Evolutionary conservation across 805 yeast genomes (phyloP).

Genomic region (Babjeviella inositovora): DNA sequence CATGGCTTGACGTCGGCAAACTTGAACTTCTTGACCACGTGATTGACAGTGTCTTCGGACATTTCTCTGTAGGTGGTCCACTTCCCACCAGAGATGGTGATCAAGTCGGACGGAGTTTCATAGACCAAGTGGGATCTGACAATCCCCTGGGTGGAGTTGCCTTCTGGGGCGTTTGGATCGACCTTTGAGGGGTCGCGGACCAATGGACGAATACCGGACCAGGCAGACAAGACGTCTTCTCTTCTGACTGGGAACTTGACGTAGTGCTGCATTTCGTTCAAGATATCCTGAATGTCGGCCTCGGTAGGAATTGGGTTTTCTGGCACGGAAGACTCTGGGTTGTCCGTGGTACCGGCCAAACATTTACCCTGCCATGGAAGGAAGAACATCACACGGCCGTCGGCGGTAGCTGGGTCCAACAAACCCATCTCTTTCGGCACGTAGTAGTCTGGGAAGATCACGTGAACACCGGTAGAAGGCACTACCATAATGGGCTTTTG

Average conservation of each 20-base stretch:
- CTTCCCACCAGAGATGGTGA: conserved; percentile 92
- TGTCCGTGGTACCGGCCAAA: conserved; percentile 92
- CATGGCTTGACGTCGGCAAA: conserved; percentile 21
- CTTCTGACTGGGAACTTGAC: conserved; percentile 78
- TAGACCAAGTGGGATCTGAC: conserved; percentile 82
- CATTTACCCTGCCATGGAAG: conserved; percentile 97
- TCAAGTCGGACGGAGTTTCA: conserved; percentile 50
- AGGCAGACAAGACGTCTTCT: conserved; percentile 84
- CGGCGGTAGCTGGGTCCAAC: conserved; percentile 82
- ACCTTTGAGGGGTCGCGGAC: conserved; percentile 62
- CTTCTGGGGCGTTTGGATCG: conserved; percentile 22
- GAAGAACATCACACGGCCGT: conserved; percentile 94
- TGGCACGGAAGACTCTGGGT: conserved; percentile 59
- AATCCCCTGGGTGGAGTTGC: conserved; percentile 61
- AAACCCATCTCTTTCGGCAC: conserved; percentile 81
- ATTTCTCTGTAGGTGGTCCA: conserved; percentile 98
- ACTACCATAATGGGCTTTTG: conserved; percentile 67
- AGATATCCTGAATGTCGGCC: conserved; percentile 75
- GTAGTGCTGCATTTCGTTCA: conserved; percentile 79
- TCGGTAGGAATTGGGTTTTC: conserved; percentile 75
- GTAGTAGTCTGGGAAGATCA: conserved; percentile 83
- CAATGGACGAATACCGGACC: conserved; percentile 95
- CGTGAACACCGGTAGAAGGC: conserved; percentile 89
- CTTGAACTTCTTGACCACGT: conserved; percentile 28
- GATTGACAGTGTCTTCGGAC: conserved; percentile 88